These are phyloP conservation scores for Talinum fruticosum DNA, from an alignment of 148 eudicot genomes.

Conservation along the genomic window DNA sequence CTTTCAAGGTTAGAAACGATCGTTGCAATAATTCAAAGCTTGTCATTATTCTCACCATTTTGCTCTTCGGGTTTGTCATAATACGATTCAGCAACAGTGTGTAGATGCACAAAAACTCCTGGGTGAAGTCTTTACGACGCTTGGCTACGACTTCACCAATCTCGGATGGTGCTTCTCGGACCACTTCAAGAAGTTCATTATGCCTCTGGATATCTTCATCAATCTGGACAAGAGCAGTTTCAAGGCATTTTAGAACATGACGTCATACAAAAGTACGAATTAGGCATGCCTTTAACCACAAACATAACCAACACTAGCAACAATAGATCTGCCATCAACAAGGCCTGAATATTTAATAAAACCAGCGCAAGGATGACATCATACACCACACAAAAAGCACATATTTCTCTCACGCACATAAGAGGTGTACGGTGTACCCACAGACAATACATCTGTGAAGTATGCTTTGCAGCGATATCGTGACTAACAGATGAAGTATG, in stretches of 20 bases:
- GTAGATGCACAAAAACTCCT: constrained; percentile 83
- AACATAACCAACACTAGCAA: not conserved
- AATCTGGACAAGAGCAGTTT: constrained; percentile 42
- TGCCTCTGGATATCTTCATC: constrained; percentile 87
- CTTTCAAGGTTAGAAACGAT: constrained; percentile 7
- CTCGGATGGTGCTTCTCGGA: constrained; percentile 53
- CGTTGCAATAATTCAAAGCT: not conserved
- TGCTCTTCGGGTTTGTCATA: constrained; percentile 69
- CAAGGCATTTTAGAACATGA: not conserved
- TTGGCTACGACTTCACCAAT: constrained; percentile 64
- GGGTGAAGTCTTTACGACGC: constrained; percentile 95
- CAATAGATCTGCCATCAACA: not conserved
- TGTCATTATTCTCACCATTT: constrained; percentile 46
- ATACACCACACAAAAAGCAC: not conserved
- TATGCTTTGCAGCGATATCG: not conserved
- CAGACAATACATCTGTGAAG: not conserved
- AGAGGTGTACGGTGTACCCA: not conserved
- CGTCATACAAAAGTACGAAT: not conserved
- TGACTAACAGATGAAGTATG: constrained; percentile 2
- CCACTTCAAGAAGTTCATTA: constrained; percentile 67
- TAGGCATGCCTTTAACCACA: not conserved
- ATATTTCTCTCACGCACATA: not conserved
- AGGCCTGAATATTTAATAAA: not conserved
- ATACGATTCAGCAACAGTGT: constrained; percentile 76
- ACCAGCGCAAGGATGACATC: not conserved